Evolutionary conservation across 352 stramenopile species (phyloP).

Genomic region (Phytopythium oedochilum): DNA sequence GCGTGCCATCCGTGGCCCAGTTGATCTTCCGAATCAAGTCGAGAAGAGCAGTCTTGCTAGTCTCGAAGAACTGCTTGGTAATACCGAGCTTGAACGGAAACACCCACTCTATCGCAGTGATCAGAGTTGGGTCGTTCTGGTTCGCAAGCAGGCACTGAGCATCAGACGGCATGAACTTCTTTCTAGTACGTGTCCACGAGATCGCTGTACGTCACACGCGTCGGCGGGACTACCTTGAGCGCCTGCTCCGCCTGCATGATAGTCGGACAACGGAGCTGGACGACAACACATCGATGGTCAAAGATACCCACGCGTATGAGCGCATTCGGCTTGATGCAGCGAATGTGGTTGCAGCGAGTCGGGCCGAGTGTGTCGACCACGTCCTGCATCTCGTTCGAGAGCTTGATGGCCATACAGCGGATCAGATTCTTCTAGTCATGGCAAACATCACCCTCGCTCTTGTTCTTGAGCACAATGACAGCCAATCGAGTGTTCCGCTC

Average conservation of each 20-base stretch:
- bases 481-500: constrained; percentile 59
- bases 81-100: constrained; percentile 86
- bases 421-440: constrained; percentile 82
- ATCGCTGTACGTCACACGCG: constrained; percentile 72
- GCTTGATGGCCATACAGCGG: constrained; percentile 56
- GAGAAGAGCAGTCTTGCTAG: constrained; percentile 70
- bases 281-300: constrained; percentile 74
- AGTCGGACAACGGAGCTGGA: constrained; percentile 78
- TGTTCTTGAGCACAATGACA: constrained; percentile 60
- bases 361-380: constrained; percentile 71
- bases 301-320: constrained; percentile 70
- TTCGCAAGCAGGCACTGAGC: constrained; percentile 63
- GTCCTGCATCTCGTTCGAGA: constrained; percentile 75
- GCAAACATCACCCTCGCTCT: constrained; percentile 34
- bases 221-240: constrained; percentile 84
- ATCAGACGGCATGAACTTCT: constrained; percentile 62
- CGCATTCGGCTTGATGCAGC: constrained; percentile 87
- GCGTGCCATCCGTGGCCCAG: constrained; percentile 49
- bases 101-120: constrained; percentile 78
- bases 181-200: constrained; percentile 64
- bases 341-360: constrained; percentile 88
- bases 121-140: constrained; percentile 69
- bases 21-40: constrained; percentile 77
- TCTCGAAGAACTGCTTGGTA: constrained; percentile 69
- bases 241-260: constrained; percentile 88